Percentiles rank a stretch among this genome's conserved stretches.
These are phyloP conservation scores for Tetrapisispora taiwanensis DNA, from an alignment of 805 yeast species.

Conservation along the genomic window DNA sequence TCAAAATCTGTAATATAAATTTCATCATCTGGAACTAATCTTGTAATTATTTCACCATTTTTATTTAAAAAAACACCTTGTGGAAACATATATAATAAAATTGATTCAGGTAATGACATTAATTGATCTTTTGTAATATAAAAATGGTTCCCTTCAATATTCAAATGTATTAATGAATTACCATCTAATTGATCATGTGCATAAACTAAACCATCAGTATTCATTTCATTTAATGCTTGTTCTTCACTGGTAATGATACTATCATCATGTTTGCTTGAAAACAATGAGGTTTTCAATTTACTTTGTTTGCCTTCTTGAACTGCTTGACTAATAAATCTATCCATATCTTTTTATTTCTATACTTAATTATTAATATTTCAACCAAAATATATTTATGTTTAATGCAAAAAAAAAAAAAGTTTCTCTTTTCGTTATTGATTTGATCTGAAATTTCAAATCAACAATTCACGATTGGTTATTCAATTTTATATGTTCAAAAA, in stretches of 20 bases:
- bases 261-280: neutral
- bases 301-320: neutral
- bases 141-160: constrained; percentile 61
- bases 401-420: no score
- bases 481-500: no score
- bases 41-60: constrained; percentile 62
- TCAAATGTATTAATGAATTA: constrained; percentile 45
- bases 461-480: no score
- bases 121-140: constrained; percentile 75
- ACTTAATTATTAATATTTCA: no score
- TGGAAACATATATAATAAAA: constrained; percentile 77
- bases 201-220: neutral
- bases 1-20: constrained; percentile 68
- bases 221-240: neutral
- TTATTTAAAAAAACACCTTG: constrained; percentile 75
- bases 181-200: neutral
- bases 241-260: neutral
- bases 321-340: constrained; percentile 3
- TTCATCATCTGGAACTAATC: constrained; percentile 65
- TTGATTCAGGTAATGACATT: constrained; percentile 81
- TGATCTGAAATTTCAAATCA: no score
- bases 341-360: neutral
- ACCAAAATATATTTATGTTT: no score
- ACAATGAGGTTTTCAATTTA: neutral
- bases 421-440: no score